Evolutionary conservation across 2,329 filamentous ascomycete genomes (phyloP).

Genomic region (Botrytis elliptica): DNA sequence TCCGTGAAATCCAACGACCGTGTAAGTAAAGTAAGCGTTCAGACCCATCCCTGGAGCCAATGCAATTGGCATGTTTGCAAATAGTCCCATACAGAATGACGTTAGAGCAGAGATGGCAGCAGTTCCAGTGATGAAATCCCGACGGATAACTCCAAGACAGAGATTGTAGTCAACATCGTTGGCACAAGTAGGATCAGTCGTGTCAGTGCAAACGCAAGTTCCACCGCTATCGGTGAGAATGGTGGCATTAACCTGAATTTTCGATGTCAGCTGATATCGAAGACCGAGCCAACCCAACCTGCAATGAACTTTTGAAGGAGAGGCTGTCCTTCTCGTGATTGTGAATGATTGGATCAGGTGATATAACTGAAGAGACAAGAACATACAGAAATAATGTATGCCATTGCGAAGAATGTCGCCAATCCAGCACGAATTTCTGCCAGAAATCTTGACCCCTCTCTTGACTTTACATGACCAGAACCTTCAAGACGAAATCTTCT

Average conservation of each 20-base stretch:
- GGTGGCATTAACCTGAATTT: conserved; percentile 41
- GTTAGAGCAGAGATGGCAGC: conserved; percentile 77
- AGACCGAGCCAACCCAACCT: conserved; percentile 55
- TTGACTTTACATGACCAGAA: conserved; percentile 62
- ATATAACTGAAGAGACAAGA: conserved; percentile 50
- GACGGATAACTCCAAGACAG: conserved; percentile 48
- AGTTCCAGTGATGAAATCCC: conserved; percentile 80
- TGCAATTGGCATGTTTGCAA: conserved; percentile 72
- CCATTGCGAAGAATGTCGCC: conserved; percentile 69
- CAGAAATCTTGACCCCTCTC: conserved; percentile 69
- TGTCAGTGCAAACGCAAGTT: conserved; percentile 61
- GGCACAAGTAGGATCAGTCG: conserved; percentile 32
- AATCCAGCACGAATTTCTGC: conserved; percentile 82
- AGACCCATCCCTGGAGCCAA: conserved; percentile 78
- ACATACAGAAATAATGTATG: conserved; percentile 70
- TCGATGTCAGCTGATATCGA: conserved; percentile 51
- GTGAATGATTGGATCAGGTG: conserved; percentile 55
- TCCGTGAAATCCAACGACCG: conserved; percentile 74
- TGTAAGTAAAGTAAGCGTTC: conserved; percentile 86
- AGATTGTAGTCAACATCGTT: conserved; percentile 36
- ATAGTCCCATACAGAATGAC: conserved; percentile 79
- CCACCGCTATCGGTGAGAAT: conserved; percentile 57
- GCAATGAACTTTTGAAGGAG: not conserved
- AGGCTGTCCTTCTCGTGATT: conserved; percentile 33
- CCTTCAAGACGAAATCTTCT: conserved; percentile 78